Base-by-base conservation (phyloP, 1,284 basidiomycete genomes). In the Uromyces viciae-fabae region DNA sequence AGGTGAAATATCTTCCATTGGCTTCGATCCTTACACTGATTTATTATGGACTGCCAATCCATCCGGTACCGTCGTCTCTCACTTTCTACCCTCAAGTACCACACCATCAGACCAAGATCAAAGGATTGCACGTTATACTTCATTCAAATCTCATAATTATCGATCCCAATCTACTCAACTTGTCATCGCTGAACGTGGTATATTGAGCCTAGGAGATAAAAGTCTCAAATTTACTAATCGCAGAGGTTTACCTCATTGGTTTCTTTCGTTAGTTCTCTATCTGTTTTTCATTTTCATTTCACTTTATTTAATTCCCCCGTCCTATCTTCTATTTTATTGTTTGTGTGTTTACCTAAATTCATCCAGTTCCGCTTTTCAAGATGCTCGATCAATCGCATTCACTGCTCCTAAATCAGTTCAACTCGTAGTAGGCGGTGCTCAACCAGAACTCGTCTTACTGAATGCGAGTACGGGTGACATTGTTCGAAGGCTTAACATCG, bases 21-120 rank as follows among this genome's bases (percentile, higher is more conserved):
- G 91, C 3, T 94, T 98, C 85, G 95, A 98, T 87, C 92, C 94
- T 7, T 91, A 92, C 58, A 92, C 93, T 0, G 95, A 98, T 86
- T 90, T 92, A 17, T 88, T 98, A 49, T 97, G 95, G 94, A 89
- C 92, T 68, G 95, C 94, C 62, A 89, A 90, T 25, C 90, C 91
- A 75, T 87, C 90, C 52, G 95, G 96, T 8, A 88, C 89, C 82
- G 89, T 97, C 80, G 87, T 89, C 46, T 92, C 93, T 0, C 91
- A 92, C 85, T 91, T 93, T 85, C 90, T 91, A 19, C 88, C 90
- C 14, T 88, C 88, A 68, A 91, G 91, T 17, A 85, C 90, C 74
- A 89, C 91, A 62, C 92, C 88, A 36, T 84, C 87, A 0, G 69
- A 72, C 54, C 71, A 56, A 38, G 71, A 73, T 25, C 49, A 52